Conservation (phyloP, 2,329 filamentous ascomycete genomes). For the Pochonia chlamydosporia region DNA sequence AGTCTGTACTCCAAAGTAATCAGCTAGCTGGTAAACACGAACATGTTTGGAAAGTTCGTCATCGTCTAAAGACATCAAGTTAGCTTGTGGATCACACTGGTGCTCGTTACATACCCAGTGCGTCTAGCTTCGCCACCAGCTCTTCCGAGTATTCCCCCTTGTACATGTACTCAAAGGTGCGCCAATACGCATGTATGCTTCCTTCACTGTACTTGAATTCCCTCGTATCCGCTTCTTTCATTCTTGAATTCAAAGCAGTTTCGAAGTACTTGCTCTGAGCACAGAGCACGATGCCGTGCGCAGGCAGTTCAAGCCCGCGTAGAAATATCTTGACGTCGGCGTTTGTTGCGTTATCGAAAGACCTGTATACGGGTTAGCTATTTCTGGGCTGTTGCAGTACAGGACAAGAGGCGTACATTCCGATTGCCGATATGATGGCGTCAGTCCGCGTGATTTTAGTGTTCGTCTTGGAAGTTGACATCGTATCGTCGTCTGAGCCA, state of each 20-base stretch:
- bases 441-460: no score
- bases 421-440: no score
- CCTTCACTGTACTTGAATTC: background rate
- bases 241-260: background rate
- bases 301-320: background rate
- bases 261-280: background rate
- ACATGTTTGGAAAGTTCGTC: slow-evolving; percentile 6
- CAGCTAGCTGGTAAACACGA: slow-evolving; percentile 6
- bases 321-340: background rate
- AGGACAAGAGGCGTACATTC: no score
- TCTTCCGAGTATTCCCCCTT: background rate
- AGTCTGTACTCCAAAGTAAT: slow-evolving; percentile 1
- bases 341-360: background rate
- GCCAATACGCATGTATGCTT: background rate
- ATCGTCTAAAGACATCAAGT: background rate
- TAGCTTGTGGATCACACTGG: no score
- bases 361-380: no score
- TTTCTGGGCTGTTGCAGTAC: no score
- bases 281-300: background rate
- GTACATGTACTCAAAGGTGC: background rate
- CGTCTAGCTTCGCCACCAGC: background rate
- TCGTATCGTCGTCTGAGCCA: no score
- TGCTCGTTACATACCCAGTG: no score
- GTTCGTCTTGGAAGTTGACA: no score
- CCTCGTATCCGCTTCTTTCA: background rate